Evolutionary conservation across 2,329 filamentous ascomycete genomes (phyloP), one percentile per base, ranked within the genome.

Genomic region (Emmonsia crescens): DNA sequence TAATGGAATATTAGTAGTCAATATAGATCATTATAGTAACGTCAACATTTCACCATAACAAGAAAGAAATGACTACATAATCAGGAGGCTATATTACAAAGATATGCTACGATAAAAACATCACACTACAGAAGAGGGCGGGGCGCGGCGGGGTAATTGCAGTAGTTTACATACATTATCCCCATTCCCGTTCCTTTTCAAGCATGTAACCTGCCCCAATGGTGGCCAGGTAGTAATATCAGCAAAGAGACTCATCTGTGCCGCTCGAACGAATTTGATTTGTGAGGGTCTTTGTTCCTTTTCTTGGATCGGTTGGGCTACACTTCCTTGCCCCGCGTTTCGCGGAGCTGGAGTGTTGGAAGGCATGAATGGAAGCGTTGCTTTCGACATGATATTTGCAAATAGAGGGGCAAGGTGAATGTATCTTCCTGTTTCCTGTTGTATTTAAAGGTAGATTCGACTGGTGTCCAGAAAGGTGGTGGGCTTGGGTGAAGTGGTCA

Each of bases 201-300:
- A 70, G 57, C 83, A 79, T 1, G 89, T 91, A 29, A 89, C 82
- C 71, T 92, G 89, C 1, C 87, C 89, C 59, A 96, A 75, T 0
- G 90, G 84, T 14, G 92, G 92, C 68, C 85, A 86, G 63, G 80
- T 84, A 5, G 79, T 81, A 16, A 88, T 73, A 64, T 79, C 78
- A 27, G 82, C 80, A 69, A 81, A 82, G 73, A 82, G 70, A 68
- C 73, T 75, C 74, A 76, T 80, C 64, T 79, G 74, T 0, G 71
- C 73, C 14, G 74, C 69, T 14, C 72, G 68, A 52, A 70, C 68
- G 64, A 77, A 75, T 57, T 68, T 70, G 51, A 69, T 64, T 60
- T 73, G 73, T 4, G 68, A 70, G 49, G 68, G 66, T 48, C 68
- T 68, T 38, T 62, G 27, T 40, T 40, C 42, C 27, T 46, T 55